A percentile compares a stretch with the other conserved stretches of the same genome.
Conservation (phyloP, 495 filamentous ascomycete genomes). For the Aspergillus panamensis region DNA sequence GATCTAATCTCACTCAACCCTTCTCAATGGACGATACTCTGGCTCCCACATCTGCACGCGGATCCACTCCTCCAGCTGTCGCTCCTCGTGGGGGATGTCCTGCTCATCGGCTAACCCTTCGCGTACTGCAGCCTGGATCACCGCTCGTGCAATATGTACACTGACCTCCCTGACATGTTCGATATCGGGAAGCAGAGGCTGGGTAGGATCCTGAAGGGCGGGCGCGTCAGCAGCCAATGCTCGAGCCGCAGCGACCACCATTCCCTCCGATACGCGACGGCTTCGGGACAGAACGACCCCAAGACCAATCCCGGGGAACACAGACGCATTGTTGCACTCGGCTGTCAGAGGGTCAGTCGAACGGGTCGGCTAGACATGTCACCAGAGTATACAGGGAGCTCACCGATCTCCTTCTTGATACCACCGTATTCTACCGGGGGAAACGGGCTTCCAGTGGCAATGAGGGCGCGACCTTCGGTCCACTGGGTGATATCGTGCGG, state of each 20-base stretch:
- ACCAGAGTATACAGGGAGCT: constrained; percentile 9
- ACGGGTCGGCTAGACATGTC: not conserved
- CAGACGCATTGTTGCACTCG: constrained; percentile 89
- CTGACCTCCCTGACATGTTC: constrained; percentile 70
- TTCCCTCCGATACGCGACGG: constrained; percentile 62
- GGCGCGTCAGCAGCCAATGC: constrained; percentile 69
- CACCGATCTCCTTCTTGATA: constrained; percentile 59
- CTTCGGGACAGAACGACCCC: constrained; percentile 68
- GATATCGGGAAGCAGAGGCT: constrained; percentile 71
- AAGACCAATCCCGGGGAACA: constrained; percentile 82
- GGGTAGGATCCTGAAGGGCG: constrained; percentile 54
- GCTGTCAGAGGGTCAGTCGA: constrained; percentile 36
- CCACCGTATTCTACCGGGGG: constrained; percentile 68
- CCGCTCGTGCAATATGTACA: constrained; percentile 71
- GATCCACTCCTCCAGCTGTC: constrained; percentile 74
- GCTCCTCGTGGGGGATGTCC: constrained; percentile 43
- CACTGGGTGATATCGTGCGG: constrained; percentile 74
- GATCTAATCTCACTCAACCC: not conserved
- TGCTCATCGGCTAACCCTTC: constrained; percentile 61
- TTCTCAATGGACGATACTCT: constrained; percentile 58
- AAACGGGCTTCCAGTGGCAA: constrained; percentile 85
- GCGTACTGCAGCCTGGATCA: constrained; percentile 67
- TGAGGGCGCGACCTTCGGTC: constrained; percentile 75
- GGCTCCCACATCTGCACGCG: constrained; percentile 89
- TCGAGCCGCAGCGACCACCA: constrained; percentile 77